Conservation (phyloP, 805 yeast genomes). For the Cyberlindnera japonica region DNA sequence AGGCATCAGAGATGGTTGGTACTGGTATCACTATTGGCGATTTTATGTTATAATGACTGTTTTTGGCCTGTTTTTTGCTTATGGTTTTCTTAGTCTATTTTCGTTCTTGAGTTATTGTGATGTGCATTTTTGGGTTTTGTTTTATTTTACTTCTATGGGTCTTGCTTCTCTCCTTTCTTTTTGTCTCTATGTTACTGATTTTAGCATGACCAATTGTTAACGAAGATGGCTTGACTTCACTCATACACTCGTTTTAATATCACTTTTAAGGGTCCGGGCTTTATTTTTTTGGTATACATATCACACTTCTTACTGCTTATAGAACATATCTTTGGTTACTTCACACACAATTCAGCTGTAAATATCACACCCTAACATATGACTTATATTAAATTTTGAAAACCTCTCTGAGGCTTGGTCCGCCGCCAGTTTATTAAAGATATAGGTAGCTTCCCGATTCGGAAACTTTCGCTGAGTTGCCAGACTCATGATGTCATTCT, state of each 20-base stretch:
- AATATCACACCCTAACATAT: no score
- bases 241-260: background rate
- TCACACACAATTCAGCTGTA: no score
- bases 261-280: background rate
- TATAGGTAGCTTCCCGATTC: background rate
- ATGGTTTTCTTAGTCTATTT: background rate
- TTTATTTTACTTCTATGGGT: background rate
- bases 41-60: conserved; percentile 14
- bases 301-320: background rate
- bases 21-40: conserved; percentile 27
- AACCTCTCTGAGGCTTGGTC: no score
- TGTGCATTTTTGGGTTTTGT: background rate
- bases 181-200: conserved; percentile 1
- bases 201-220: no score
- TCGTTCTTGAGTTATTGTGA: no score
- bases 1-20: conserved; percentile 31
- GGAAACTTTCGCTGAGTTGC: background rate
- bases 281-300: background rate
- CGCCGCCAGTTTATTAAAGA: no score
- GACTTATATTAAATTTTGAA: no score
- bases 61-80: background rate
- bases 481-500: no score
- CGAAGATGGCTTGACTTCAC: conserved; percentile 2
- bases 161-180: background rate
- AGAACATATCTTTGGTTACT: no score